Evolutionary conservation across 1,284 basidiomycete species (phyloP).

Genomic region (Marasmius tenuissimus): DNA sequence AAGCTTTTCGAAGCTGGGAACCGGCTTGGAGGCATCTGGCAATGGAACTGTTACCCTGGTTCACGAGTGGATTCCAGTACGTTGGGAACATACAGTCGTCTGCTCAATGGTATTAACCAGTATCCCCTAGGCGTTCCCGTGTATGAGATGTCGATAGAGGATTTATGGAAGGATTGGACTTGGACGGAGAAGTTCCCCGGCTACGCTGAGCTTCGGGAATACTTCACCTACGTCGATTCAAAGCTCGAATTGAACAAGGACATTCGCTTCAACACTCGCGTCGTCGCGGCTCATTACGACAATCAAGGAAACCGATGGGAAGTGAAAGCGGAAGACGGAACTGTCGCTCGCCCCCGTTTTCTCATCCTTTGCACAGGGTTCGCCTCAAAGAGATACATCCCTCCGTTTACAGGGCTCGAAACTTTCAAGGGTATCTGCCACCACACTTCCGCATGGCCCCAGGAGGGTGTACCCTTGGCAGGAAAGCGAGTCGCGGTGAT

Average conservation of each 20-base stretch:
- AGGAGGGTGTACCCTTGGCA: constrained; percentile 18
- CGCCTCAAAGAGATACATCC: constrained; percentile 21
- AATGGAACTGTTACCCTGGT: neutral
- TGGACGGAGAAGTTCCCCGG: constrained; percentile 24
- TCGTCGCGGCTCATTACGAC: constrained; percentile 21
- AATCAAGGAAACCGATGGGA: constrained; percentile 18
- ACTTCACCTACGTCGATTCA: constrained; percentile 23
- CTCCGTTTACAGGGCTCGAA: constrained; percentile 19
- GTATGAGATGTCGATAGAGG: constrained; percentile 20
- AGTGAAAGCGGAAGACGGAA: constrained; percentile 19
- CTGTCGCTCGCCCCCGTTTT: constrained; percentile 14
- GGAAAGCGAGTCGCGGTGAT: constrained; percentile 25
- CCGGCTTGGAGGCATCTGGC: too few relatives aligned
- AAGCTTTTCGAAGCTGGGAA: too few relatives aligned
- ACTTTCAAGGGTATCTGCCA: constrained; percentile 22
- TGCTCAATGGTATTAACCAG: neutral
- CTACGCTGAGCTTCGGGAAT: constrained; percentile 20
- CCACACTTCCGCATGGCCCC: constrained; percentile 25
- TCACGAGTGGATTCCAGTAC: neutral
- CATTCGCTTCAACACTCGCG: constrained; percentile 21
- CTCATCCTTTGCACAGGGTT: constrained; percentile 24
- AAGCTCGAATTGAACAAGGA: constrained; percentile 24
- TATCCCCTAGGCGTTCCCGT: constrained; percentile 2
- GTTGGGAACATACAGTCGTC: neutral
- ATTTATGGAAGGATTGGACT: constrained; percentile 25